Evolutionary conservation across 176 grass and related monocot species (phyloP).

Genomic region (Juncus effusus): DNA sequence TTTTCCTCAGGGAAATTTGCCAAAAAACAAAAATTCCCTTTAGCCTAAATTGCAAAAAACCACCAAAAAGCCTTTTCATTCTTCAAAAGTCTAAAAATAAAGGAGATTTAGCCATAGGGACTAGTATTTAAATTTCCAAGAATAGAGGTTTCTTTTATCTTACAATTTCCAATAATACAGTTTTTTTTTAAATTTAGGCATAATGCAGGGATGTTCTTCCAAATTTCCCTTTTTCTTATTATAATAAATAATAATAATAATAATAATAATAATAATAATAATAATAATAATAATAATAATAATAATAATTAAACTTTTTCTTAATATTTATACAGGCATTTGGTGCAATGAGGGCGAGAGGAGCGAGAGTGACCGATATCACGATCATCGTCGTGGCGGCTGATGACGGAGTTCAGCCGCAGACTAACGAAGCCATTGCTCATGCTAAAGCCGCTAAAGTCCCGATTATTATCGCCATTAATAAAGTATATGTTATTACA

Average conservation of each 20-base stretch:
- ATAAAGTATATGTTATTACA: slow-evolving; percentile 55
- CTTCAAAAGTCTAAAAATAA: no score
- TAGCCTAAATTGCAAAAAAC: no score
- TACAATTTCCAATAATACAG: no score
- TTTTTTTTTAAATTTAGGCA: no score
- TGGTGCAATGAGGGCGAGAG: slow-evolving; percentile 98
- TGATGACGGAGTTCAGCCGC: slow-evolving; percentile 91
- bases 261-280: slow-evolving; percentile 5
- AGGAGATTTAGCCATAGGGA: no score
- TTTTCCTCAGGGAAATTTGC: no score
- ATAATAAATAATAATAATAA: not conserved
- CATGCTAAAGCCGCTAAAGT: slow-evolving; percentile 93
- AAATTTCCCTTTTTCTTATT: not conserved
- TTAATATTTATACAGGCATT: slow-evolving; percentile 63
- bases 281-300: not conserved
- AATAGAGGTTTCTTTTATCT: no score
- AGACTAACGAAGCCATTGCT: slow-evolving; percentile 92
- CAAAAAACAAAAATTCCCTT: no score
- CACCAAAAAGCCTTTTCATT: no score
- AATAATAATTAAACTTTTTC: slow-evolving; percentile 13
- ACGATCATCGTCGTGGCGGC: slow-evolving; percentile 87
- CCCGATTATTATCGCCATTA: slow-evolving; percentile 90
- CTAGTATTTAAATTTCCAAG: no score
- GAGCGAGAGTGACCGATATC: slow-evolving; percentile 89
- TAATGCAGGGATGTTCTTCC: not conserved